A percentile compares a stretch with the other conserved stretches of the same genome.
These are phyloP conservation scores for Macrocybe gigantea DNA, from an alignment of 768 basidiomycete species.

Conservation along the genomic window DNA sequence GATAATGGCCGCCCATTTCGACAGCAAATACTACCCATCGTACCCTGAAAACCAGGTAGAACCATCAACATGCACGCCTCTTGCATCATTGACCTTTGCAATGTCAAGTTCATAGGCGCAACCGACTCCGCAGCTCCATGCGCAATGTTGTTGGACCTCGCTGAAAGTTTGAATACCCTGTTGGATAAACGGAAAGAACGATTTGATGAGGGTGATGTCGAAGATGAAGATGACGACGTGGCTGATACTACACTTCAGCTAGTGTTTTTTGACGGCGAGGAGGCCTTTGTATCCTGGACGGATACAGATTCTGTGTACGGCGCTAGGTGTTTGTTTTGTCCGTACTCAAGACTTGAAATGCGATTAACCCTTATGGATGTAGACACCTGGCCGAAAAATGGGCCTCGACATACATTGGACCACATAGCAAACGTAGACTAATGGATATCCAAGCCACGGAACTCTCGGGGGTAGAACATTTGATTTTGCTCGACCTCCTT, in stretches of 20 bases:
- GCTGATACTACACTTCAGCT: conserved; percentile 85
- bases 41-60: conserved; percentile 73
- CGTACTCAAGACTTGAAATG: background rate
- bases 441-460: conserved; percentile 52
- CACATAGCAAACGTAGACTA: conserved; percentile 53
- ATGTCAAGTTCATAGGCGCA: conserved; percentile 86
- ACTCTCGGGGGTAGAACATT: conserved; percentile 77
- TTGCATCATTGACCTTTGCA: conserved; percentile 5
- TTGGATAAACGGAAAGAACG: conserved; percentile 55
- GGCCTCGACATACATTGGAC: conserved; percentile 60
- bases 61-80: background rate
- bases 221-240: conserved; percentile 78
- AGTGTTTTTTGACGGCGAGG: conserved; percentile 97
- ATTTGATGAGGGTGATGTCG: conserved; percentile 48
- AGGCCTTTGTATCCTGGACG: conserved; percentile 91
- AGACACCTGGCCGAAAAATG: conserved; percentile 90
- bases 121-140: conserved; percentile 97
- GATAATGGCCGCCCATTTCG: conserved; percentile 88
- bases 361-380: background rate
- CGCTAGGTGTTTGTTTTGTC: conserved; percentile 56
- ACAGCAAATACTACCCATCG: conserved; percentile 80
- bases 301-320: conserved; percentile 89
- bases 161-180: conserved; percentile 73
- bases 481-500: conserved; percentile 89
- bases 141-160: conserved; percentile 90